Evolutionary conservation across 768 basidiomycete species (phyloP), one percentile per base, ranked within the genome.

Genomic region (Mycena chlorophos): DNA sequence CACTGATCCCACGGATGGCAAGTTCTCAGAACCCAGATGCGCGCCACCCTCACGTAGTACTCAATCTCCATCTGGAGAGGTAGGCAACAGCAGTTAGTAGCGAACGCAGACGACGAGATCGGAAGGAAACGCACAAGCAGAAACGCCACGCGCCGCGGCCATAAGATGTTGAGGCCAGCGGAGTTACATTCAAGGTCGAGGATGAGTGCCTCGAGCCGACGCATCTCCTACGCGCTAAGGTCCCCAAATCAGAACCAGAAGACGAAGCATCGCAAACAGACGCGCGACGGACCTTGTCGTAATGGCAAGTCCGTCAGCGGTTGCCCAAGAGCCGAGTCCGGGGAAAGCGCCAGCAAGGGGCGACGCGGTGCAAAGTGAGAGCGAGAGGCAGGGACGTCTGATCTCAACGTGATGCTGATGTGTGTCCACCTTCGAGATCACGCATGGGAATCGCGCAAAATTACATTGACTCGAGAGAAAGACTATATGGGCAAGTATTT

Each of bases 101-200:
- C n/a, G n/a, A n/a, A n/a, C n/a, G n/a, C n/a, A 25, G 4, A 37
- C 51, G 56, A 19, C 10, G 12, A 46, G 29, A 27, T 58, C 58
- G 56, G 57, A 47, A 47, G 50, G 13, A 3, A 31, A 88, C 95
- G 72, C 68, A 98, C 96, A 73, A 89, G 98, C 63, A 98, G 78
- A 69, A 95, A 94, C 0, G 90, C 97, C 52, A 89, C 87, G 65
- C 82, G 79, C 43, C 83, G 75, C 1, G 97, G 97, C 83, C 88
- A 91, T 16, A 94, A 74, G 38, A 98, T 82, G 62, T 94, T 89
- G 63, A 99, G 72, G 1, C 97, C 97, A 6, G 78, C 84, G 0
- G 91, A 89, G 66, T 98, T 94, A 75, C 87, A 97, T 19, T 99
- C 98, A 46, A 87, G 72, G 49, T 82, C 75, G 29, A 85, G 78